Conservation (phyloP, 2,329 filamentous ascomycete genomes). For the Fusarium sterilihyphosum region DNA sequence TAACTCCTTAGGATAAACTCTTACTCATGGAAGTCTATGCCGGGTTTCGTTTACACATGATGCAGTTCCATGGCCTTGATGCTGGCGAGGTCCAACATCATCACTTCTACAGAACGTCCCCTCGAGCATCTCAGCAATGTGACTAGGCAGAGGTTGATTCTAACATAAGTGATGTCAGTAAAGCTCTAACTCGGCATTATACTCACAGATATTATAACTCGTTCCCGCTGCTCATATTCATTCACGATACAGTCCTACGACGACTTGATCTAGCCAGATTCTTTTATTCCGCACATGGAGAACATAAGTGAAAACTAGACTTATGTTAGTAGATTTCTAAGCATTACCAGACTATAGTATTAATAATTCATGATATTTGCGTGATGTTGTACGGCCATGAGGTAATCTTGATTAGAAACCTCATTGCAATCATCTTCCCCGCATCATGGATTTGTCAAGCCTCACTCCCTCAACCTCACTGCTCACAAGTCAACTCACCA, state of each 20-base stretch:
- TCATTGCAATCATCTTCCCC: conserved; percentile 16
- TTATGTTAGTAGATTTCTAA: neutral
- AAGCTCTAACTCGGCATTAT: rapidly evolving
- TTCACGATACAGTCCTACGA: neutral
- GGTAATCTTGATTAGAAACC: neutral
- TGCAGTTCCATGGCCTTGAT: neutral
- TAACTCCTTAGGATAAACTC: too few species aligned
- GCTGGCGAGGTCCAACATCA: neutral
- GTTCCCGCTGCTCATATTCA: neutral
- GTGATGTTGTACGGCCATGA: neutral
- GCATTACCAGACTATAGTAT: too few species aligned
- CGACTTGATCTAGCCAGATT: neutral
- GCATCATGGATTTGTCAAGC: conserved; percentile 19
- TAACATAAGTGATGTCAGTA: rapidly evolving
- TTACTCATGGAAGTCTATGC: too few species aligned
- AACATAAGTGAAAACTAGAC: neutral
- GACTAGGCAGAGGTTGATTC: too few species aligned
- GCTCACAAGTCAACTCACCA: neutral
- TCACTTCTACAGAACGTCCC: too few species aligned
- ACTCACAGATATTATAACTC: neutral
- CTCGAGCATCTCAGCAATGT: neutral
- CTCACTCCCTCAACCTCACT: neutral
- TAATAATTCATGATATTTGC: neutral
- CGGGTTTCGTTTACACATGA: neutral
- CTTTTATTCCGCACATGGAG: neutral